A percentile compares a stretch with the other conserved stretches of the same genome.
Evolutionary conservation across 192 early-diverging fungal species (phyloP).

Genomic region (Phlyctochytrium bullatum): DNA sequence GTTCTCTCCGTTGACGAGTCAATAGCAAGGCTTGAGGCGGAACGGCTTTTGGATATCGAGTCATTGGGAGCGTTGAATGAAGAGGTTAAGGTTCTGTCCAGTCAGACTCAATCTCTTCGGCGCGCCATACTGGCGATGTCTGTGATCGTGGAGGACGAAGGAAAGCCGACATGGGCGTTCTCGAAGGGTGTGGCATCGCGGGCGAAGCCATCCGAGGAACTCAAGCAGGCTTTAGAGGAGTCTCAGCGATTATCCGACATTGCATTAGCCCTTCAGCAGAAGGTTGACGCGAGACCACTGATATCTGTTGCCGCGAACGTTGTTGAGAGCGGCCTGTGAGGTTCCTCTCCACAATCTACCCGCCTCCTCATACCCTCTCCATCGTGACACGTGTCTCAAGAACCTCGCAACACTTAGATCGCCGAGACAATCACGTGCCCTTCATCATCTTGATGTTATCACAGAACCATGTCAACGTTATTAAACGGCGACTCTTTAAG

Average conservation of each 20-base stretch:
- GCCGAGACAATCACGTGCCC: too few species aligned
- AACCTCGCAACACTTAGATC: too few species aligned
- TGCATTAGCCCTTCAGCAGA: background rate
- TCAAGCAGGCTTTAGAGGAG: background rate
- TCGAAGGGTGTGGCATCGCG: too few species aligned
- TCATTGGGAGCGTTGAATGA: background rate
- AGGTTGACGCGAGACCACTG: background rate
- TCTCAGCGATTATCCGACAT: background rate
- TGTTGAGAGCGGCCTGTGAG: conserved; percentile 17
- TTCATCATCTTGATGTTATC: too few species aligned
- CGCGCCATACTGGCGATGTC: background rate
- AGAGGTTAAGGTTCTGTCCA: background rate
- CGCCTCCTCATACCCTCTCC: too few species aligned
- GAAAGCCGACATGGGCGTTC: background rate
- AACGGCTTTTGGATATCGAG: background rate
- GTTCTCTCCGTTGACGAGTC: conserved; percentile 5
- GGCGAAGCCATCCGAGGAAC: background rate
- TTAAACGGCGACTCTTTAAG: too few species aligned
- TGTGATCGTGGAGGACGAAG: background rate
- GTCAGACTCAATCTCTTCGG: background rate
- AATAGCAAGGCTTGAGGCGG: conserved; percentile 9
- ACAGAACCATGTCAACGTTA: too few species aligned
- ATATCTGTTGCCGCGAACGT: background rate
- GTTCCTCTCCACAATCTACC: conserved; percentile 33
- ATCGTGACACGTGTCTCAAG: too few species aligned